A percentile compares a stretch with the other conserved stretches of the same genome.
These are phyloP conservation scores for Backusella circina DNA, from an alignment of 192 early-diverging fungal species.

Conservation along the genomic window DNA sequence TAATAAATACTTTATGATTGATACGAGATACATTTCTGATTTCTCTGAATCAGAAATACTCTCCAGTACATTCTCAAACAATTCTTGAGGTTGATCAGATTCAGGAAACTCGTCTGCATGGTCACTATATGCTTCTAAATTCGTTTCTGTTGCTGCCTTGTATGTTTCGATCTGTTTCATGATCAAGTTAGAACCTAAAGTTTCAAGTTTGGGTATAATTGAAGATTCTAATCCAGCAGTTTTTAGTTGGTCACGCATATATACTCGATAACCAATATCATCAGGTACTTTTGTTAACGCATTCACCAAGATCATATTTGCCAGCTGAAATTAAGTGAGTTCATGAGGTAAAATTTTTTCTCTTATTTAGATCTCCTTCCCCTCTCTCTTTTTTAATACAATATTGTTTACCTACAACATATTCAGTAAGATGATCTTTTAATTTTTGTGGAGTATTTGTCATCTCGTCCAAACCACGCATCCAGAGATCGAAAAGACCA, in stretches of 20 bases:
- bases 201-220: constrained; percentile 53
- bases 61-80: constrained; percentile 61
- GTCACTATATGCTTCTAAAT: constrained; percentile 39
- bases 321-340: constrained; percentile 40
- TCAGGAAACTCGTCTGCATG: constrained; percentile 49
- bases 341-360: too few relatives aligned
- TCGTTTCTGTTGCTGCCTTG: constrained; percentile 10
- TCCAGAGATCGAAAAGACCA: constrained; percentile 70
- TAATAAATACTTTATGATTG: constrained; percentile 65
- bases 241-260: constrained; percentile 69
- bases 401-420: constrained; percentile 43
- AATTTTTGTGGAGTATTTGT: constrained; percentile 66
- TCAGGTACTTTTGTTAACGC: constrained; percentile 63
- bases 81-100: constrained; percentile 64
- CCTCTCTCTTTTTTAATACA: neutral
- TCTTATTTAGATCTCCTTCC: neutral
- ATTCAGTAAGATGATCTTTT: constrained; percentile 72
- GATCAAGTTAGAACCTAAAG: constrained; percentile 40
- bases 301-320: constrained; percentile 74
- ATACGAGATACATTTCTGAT: constrained; percentile 58
- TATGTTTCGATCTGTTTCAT: constrained; percentile 22
- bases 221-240: constrained; percentile 57
- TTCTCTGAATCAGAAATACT: constrained; percentile 59
- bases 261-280: constrained; percentile 66
- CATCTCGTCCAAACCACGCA: constrained; percentile 69